Percentiles rank a stretch among this genome's conserved stretches.
Evolutionary conservation across 768 basidiomycete genomes (phyloP).

Genomic region (Termitomyces sp.): DNA sequence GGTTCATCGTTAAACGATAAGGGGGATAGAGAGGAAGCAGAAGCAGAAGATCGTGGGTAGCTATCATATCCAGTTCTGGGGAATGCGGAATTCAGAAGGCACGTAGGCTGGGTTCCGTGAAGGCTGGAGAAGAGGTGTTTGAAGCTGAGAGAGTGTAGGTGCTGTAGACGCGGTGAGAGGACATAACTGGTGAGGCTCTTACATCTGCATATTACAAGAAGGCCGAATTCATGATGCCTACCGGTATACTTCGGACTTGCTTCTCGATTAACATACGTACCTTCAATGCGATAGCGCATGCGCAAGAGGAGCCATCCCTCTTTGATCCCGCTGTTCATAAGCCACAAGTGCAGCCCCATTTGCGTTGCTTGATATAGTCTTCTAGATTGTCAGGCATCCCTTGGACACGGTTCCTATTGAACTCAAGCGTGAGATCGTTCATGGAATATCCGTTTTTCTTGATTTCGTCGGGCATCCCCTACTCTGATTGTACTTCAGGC

Average conservation of each 20-base stretch:
- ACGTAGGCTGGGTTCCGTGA: not conserved
- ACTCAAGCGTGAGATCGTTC: too few relatives aligned
- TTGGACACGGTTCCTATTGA: not conserved
- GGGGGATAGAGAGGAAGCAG: slow-evolving; percentile 6
- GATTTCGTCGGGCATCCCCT: too few relatives aligned
- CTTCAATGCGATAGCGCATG: too few relatives aligned
- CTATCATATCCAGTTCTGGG: not conserved
- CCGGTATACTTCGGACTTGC: not conserved
- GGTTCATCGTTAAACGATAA: slow-evolving; percentile 6
- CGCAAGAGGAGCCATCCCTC: too few relatives aligned
- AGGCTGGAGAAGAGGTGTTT: slow-evolving; percentile 7
- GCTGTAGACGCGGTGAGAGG: slow-evolving; percentile 4
- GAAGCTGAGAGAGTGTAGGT: slow-evolving; percentile 11
- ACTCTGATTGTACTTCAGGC: too few relatives aligned
- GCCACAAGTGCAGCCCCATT: too few relatives aligned
- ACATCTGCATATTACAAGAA: not conserved
- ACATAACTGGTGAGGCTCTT: not conserved
- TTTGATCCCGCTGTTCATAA: too few relatives aligned
- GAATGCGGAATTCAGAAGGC: slow-evolving; percentile 1
- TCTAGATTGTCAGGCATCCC: not conserved
- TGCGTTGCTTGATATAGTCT: not conserved
- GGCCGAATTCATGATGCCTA: not conserved
- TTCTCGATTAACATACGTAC: too few relatives aligned
- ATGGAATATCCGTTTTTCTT: too few relatives aligned
- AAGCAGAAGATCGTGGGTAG: slow-evolving; percentile 2